Evolutionary conservation across 2,329 filamentous ascomycete genomes (phyloP).

Genomic region (Hypoxylon sp.): DNA sequence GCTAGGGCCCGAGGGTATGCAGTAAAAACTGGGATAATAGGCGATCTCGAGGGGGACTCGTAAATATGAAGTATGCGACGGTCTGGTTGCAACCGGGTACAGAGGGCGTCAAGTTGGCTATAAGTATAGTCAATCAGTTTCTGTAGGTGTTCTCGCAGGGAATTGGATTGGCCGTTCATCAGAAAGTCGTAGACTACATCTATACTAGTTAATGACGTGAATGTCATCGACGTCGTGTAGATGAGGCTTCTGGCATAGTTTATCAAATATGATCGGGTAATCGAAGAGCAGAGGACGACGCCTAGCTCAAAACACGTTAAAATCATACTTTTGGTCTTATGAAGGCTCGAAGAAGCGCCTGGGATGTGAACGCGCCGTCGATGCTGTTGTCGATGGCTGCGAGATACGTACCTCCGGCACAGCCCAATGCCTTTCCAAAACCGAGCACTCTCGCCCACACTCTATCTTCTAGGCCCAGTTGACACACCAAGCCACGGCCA

Average conservation of each 20-base stretch:
- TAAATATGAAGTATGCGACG: conserved; percentile 50
- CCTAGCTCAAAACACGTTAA: conserved; percentile 59
- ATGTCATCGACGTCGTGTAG: conserved; percentile 79
- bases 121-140: conserved; percentile 62
- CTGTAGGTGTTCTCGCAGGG: conserved; percentile 60
- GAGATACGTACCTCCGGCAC: conserved; percentile 73
- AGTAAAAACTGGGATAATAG: conserved; percentile 71
- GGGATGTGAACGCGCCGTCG: not conserved
- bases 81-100: conserved; percentile 24
- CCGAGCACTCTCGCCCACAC: conserved; percentile 74
- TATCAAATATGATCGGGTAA: conserved; percentile 75
- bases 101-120: conserved; percentile 56
- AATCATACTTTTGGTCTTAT: conserved; percentile 6
- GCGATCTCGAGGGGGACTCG: conserved; percentile 60
- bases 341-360: not conserved
- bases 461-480: conserved; percentile 67
- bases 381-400: not conserved
- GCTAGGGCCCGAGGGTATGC: conserved; percentile 67
- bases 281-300: conserved; percentile 72
- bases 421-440: conserved; percentile 77
- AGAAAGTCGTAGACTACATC: conserved; percentile 53
- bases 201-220: conserved; percentile 62
- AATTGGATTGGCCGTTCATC: conserved; percentile 46
- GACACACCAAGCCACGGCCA: conserved; percentile 71
- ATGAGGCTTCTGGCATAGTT: conserved; percentile 84